Evolutionary conservation across 2,329 filamentous ascomycete genomes (phyloP).

Genomic region (Graphilbum sp.): DNA sequence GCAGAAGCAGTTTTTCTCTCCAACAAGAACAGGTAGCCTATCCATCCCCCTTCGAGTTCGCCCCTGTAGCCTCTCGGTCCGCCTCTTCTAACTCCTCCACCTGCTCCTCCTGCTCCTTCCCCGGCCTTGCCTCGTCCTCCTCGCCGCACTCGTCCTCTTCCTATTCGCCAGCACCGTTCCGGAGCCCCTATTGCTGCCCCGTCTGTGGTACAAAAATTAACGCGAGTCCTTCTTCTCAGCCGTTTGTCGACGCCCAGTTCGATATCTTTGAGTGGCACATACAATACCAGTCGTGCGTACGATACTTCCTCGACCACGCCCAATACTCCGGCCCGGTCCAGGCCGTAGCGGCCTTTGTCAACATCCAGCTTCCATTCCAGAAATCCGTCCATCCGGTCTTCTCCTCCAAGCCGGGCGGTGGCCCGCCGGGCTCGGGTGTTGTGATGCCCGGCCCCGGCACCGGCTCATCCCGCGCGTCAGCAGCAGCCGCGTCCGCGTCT

Average conservation of each 20-base stretch:
- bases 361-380: constrained; percentile 82
- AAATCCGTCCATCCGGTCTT: constrained; percentile 31
- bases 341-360: constrained; percentile 76
- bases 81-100: neutral
- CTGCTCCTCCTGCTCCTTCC: neutral
- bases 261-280: constrained; percentile 90
- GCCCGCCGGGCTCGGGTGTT: constrained; percentile 17
- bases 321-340: constrained; percentile 74
- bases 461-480: constrained; percentile 11
- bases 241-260: constrained; percentile 36
- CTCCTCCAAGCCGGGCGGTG: constrained; percentile 19
- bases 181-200: neutral
- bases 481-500: neutral
- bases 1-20: constrained; percentile 12
- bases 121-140: constrained; percentile 1
- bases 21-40: constrained; percentile 18
- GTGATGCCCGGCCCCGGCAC: constrained; percentile 15
- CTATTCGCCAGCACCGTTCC: neutral
- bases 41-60: constrained; percentile 1
- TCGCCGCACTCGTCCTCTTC: neutral
- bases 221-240: constrained; percentile 15
- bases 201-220: constrained; percentile 4
- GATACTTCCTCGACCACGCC: constrained; percentile 81
- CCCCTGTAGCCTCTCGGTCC: neutral
- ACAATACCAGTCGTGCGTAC: constrained; percentile 75